Evolutionary conservation across 441 rosid genomes (phyloP).

Genomic region (Erodium trifolium): DNA sequence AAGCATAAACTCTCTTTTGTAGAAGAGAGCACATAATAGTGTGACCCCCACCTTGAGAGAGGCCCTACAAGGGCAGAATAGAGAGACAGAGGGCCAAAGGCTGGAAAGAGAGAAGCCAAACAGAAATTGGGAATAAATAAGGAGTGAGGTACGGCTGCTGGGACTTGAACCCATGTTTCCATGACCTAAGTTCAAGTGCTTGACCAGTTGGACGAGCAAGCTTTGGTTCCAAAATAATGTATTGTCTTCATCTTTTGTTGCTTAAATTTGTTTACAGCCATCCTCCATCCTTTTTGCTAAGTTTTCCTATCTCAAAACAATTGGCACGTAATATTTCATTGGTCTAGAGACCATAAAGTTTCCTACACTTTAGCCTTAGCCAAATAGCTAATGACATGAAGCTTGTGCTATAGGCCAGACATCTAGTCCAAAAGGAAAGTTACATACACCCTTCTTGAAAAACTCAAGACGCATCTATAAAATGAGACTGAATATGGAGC

Average conservation of each 20-base stretch:
- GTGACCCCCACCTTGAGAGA: too few relatives aligned
- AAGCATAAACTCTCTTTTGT: too few relatives aligned
- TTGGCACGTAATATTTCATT: background rate
- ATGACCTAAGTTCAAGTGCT: too few relatives aligned
- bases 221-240: too few relatives aligned
- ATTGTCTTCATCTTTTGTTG: background rate
- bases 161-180: too few relatives aligned
- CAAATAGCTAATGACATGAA: background rate
- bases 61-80: too few relatives aligned
- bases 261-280: background rate
- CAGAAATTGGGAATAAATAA: too few relatives aligned
- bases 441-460: background rate
- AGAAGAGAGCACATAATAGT: too few relatives aligned
- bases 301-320: background rate
- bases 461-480: background rate
- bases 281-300: constrained; percentile 3
- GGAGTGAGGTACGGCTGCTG: too few relatives aligned
- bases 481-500: background rate
- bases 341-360: background rate
- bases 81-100: too few relatives aligned
- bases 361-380: background rate
- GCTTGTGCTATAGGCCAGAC: background rate
- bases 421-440: background rate
- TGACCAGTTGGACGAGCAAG: too few relatives aligned
- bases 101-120: too few relatives aligned